phyloP scores from a whole-genome alignment of 75 land plant genomes.

The Picea glauca region DNA sequence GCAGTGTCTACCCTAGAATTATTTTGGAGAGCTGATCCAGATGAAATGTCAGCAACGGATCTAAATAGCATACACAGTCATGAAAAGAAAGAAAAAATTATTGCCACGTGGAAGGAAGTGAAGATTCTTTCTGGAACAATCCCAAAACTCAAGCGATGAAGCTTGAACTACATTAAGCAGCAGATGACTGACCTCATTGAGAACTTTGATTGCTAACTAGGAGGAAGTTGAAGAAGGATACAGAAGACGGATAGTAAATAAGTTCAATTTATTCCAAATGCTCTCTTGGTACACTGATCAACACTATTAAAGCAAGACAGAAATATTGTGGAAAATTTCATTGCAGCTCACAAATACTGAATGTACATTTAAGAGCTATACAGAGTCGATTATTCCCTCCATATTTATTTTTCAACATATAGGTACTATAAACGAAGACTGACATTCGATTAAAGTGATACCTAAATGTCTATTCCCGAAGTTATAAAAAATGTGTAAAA shows the following conservation, averaged over 20 bases:
- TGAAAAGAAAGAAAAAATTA: neutral
- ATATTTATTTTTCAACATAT: neutral
- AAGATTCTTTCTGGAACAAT: neutral
- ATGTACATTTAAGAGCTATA: neutral
- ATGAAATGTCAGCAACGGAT: neutral
- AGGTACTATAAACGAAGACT: neutral
- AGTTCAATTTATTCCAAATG: too few relatives aligned
- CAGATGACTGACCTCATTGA: neutral
- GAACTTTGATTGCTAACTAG: neutral
- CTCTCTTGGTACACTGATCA: neutral
- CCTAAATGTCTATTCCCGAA: neutral
- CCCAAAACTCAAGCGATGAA: neutral
- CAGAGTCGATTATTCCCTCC: neutral
- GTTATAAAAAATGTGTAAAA: neutral
- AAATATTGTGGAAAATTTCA: neutral
- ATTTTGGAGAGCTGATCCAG: neutral
- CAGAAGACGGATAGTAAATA: neutral
- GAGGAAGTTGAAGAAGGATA: neutral
- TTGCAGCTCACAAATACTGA: constrained; percentile 2
- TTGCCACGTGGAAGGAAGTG: neutral
- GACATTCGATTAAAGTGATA: neutral
- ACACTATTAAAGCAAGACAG: neutral
- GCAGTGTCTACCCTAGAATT: neutral
- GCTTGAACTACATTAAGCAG: constrained; percentile 2
- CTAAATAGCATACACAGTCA: neutral